Conservation (phyloP, 1,139 yeast species). For the Debaryomyces nepalensis region DNA sequence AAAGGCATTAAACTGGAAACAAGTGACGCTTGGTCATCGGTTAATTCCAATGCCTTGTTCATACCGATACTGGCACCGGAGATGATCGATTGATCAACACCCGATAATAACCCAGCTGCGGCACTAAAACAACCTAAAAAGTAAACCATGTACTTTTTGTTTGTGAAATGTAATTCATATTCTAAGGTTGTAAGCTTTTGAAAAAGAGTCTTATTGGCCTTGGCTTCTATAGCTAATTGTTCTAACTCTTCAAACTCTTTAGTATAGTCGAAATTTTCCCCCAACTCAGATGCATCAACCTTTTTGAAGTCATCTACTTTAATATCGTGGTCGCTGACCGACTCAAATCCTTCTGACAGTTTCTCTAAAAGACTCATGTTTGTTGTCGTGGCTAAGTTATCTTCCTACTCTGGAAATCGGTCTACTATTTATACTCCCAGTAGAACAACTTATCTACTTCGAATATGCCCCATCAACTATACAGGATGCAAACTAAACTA, state of each 20-base stretch:
- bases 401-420: background rate
- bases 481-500: background rate
- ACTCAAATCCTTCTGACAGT: conserved; percentile 14
- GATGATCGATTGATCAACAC: conserved; percentile 60
- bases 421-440: conserved; percentile 5
- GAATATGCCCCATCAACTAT: background rate
- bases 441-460: background rate
- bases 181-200: conserved; percentile 30
- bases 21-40: conserved; percentile 43
- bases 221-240: conserved; percentile 23
- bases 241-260: conserved; percentile 32
- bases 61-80: conserved; percentile 61
- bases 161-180: conserved; percentile 39
- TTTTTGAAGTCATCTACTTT: conserved; percentile 8
- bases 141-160: conserved; percentile 49
- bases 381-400: background rate
- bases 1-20: conserved; percentile 62
- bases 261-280: conserved; percentile 28
- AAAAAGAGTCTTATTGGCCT: conserved; percentile 24
- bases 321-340: conserved; percentile 13
- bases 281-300: conserved; percentile 17
- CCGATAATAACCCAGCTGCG: conserved; percentile 62
- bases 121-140: conserved; percentile 57
- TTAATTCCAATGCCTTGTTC: conserved; percentile 40
- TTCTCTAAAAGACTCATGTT: conserved; percentile 18